phyloP scores from a whole-genome alignment of 208 protist genomes.

The Trypanosoma avium region DNA sequence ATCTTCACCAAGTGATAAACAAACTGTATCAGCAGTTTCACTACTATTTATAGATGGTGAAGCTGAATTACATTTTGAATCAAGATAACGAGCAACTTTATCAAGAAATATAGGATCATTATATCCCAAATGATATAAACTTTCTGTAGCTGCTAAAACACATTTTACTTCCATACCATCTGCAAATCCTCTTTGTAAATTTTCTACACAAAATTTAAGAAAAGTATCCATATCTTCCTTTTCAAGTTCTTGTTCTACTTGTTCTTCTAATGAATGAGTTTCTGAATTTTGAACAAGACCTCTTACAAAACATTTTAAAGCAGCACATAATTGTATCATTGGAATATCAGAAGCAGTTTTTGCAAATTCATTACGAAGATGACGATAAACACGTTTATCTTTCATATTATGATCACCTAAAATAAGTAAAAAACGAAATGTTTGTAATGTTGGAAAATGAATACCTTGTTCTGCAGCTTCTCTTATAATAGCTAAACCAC shows the following conservation, averaged over 20 bases:
- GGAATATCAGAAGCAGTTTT: conserved; percentile 75
- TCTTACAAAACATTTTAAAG: conserved; percentile 60
- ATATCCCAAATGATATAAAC: conserved; percentile 55
- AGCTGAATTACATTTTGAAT: conserved; percentile 25
- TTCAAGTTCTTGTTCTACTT: conserved; percentile 28
- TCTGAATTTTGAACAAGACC: conserved; percentile 25
- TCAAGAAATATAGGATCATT: conserved; percentile 42
- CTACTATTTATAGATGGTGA: conserved; percentile 34
- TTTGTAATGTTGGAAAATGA: conserved; percentile 61
- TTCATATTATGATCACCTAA: conserved; percentile 55
- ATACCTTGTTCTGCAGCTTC: conserved; percentile 59
- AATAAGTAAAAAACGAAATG: conserved; percentile 72
- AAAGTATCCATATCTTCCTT: conserved; percentile 40
- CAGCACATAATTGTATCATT: conserved; percentile 73
- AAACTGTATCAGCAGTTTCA: conserved; percentile 43
- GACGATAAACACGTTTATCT: conserved; percentile 43
- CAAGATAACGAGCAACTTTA: conserved; percentile 53
- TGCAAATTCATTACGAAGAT: conserved; percentile 69
- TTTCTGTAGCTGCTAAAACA: conserved; percentile 43
- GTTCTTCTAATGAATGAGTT: conserved; percentile 20
- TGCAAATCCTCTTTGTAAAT: conserved; percentile 39
- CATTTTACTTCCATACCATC: conserved; percentile 49
- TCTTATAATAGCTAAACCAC: conserved; percentile 49
- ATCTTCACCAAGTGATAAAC: conserved; percentile 48
- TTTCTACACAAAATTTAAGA: conserved; percentile 56